Base-by-base conservation (phyloP, 1,284 basidiomycete genomes). In the Neotropicomus parvogracilis region DNA sequence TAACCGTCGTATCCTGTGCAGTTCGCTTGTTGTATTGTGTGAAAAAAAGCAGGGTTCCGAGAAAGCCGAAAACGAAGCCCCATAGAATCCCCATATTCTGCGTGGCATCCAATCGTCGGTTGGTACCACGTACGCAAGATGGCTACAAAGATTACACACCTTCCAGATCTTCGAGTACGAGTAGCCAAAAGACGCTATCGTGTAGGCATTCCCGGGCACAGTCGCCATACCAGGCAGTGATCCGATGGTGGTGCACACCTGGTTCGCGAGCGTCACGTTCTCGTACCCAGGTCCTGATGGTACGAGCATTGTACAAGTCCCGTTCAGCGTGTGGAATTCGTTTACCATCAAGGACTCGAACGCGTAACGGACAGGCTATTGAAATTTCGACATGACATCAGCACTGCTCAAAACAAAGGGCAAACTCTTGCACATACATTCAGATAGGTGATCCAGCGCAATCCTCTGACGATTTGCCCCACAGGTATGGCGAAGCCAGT, bases 371-470 rank as follows among this genome's bases (percentile, higher is more conserved):
- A 77, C 59, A 33, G 72, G 75, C 75, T 75, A 47, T 27, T 5
- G 8, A 4, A 24, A 24, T 24, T 4, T n/a, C n/a, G 32, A 11
- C 2, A 48, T 1, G 1, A 9, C 4, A 12, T 49, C 8, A 49
- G 19, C 7, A 46, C 8, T 1, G 27, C 20, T 20, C 6, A 17
- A 12, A 26, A 7, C 1, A 4, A 12, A 29, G 11, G 5, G 5
- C 3, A 7, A 11, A 6, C 17, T 5, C 14, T 14, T 10, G 4
- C 63, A 69, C 79, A 32, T 44, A 82, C 80, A 50, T 83, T 81
- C 40, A 81, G 66, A 46, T 75, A 80, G 4, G 75, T 74, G 20
- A 85, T 75, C 83, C 84, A 86, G n/a, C 70, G 68, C 45, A 85
- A 64, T 0, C 74, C 80, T 4, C 76, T 73, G n/a, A 76, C 70